Evolutionary conservation across 352 stramenopile genomes (phyloP).

Genomic region (Blastocystis sp.): DNA sequence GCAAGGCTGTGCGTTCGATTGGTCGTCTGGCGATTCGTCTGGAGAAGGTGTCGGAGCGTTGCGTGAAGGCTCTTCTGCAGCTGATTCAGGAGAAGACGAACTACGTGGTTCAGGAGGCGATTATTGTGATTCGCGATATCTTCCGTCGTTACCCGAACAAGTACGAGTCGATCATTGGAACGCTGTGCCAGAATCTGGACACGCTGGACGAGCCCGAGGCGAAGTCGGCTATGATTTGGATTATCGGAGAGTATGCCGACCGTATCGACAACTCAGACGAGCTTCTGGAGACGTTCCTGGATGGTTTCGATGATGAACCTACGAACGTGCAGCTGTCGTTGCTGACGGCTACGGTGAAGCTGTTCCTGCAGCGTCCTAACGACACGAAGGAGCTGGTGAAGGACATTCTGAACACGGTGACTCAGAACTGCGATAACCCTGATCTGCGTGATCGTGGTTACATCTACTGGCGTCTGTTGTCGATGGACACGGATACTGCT

Average conservation of each 20-base stretch:
- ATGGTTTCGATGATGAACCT: slow-evolving; percentile 93
- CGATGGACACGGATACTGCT: slow-evolving; percentile 89
- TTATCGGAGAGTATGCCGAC: slow-evolving; percentile 92
- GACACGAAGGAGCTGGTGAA: slow-evolving; percentile 86
- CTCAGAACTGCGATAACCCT: slow-evolving; percentile 92
- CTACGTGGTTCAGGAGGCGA: slow-evolving; percentile 95
- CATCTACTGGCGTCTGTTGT: slow-evolving; percentile 97
- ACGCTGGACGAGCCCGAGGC: slow-evolving; percentile 94
- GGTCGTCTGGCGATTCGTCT: slow-evolving; percentile 92
- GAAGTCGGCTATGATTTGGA: slow-evolving; percentile 98
- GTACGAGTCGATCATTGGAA: slow-evolving; percentile 97
- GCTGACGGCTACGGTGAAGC: slow-evolving; percentile 93
- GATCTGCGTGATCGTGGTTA: slow-evolving; percentile 93
- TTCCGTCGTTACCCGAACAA: slow-evolving; percentile 98
- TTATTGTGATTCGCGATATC: slow-evolving; percentile 99
- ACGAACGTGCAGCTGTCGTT: slow-evolving; percentile 89
- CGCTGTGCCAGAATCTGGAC: slow-evolving; percentile 96
- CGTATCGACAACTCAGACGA: slow-evolving; percentile 98
- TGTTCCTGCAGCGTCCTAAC: slow-evolving; percentile 85
- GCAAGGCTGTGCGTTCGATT: slow-evolving; percentile 87
- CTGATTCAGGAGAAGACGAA: slow-evolving; percentile 98
- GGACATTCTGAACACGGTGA: slow-evolving; percentile 88
- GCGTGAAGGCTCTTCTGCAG: slow-evolving; percentile 93
- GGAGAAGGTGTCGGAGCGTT: slow-evolving; percentile 87
- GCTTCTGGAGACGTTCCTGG: slow-evolving; percentile 92